Evolutionary conservation across 192 early-diverging fungal species (phyloP).

Genomic region (Phlyctochytrium bullatum): DNA sequence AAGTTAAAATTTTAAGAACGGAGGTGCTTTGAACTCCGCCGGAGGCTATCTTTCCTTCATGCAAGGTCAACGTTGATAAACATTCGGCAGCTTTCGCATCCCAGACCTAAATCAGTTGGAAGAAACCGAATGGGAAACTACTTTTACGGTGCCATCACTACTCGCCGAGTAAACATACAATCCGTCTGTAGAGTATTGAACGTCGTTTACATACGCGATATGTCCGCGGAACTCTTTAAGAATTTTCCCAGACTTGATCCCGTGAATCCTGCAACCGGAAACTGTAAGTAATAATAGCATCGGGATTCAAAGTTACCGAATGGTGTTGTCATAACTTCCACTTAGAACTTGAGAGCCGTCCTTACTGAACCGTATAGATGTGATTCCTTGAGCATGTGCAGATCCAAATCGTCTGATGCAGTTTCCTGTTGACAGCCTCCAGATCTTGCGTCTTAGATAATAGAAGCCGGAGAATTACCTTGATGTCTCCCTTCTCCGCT

Average conservation of each 20-base stretch:
- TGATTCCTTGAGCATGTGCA: slow-evolving; percentile 85
- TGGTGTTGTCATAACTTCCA: slow-evolving; percentile 72
- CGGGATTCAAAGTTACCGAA: slow-evolving; percentile 57
- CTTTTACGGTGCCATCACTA: slow-evolving; percentile 85
- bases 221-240: slow-evolving; percentile 93
- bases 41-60: slow-evolving; percentile 49
- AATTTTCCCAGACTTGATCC: slow-evolving; percentile 88
- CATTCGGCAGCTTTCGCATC: slow-evolving; percentile 74
- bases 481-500: slow-evolving; percentile 79
- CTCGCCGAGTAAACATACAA: slow-evolving; percentile 72
- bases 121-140: slow-evolving; percentile 27
- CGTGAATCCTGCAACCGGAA: slow-evolving; percentile 56
- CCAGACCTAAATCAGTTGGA: slow-evolving; percentile 70
- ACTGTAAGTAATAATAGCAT: no score
- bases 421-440: slow-evolving; percentile 77
- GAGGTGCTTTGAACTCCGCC: slow-evolving; percentile 36
- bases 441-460: slow-evolving; percentile 45
- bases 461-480: slow-evolving; percentile 36
- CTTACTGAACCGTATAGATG: slow-evolving; percentile 71
- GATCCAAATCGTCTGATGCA: slow-evolving; percentile 69
- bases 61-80: slow-evolving; percentile 59
- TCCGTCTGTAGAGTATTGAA: slow-evolving; percentile 69
- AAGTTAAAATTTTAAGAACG: slow-evolving; percentile 56
- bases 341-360: slow-evolving; percentile 81
- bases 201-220: slow-evolving; percentile 82